These are phyloP conservation scores for Quercus gilva DNA, from an alignment of 306 rosid genomes.

Conservation along the genomic window DNA sequence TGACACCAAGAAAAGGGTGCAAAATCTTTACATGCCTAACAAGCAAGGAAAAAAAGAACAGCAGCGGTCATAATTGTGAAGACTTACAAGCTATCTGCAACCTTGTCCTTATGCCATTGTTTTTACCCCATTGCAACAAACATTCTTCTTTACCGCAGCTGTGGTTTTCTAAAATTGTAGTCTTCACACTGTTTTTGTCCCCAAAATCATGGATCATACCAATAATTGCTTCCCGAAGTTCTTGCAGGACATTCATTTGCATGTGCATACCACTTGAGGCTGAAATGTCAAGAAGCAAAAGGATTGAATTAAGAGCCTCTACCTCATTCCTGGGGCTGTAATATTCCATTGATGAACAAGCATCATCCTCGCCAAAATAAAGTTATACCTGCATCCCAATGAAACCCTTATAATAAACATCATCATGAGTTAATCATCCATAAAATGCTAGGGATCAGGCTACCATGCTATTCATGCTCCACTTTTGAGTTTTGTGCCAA, in stretches of 20 bases:
- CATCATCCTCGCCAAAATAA: conserved; percentile 69
- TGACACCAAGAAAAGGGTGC: background rate
- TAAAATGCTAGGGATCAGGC: background rate
- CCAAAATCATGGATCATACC: conserved; percentile 44
- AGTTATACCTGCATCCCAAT: conserved; percentile 65
- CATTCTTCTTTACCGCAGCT: conserved; percentile 43
- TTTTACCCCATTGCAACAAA: conserved; percentile 71
- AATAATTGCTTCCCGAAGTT: conserved; percentile 34
- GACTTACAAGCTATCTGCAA: conserved; percentile 73
- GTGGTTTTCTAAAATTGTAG: conserved; percentile 42
- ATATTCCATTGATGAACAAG: conserved; percentile 32
- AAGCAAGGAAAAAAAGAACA: background rate
- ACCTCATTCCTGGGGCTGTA: conserved; percentile 84
- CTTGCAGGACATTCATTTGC: conserved; percentile 42
- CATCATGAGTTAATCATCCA: conserved; percentile 22
- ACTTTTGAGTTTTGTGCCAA: conserved; percentile 2
- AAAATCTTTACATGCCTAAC: conserved; percentile 5
- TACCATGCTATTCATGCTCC: conserved; percentile 5
- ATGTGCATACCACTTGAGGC: conserved; percentile 36
- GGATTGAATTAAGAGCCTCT: conserved; percentile 61
- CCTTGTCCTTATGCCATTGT: conserved; percentile 55
- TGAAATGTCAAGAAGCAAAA: conserved; percentile 48
- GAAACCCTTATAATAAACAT: conserved; percentile 11
- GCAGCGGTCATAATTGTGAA: background rate
- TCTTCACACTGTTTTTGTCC: conserved; percentile 31